phyloP scores from a whole-genome alignment of 495 filamentous ascomycete species.

The Tuber microsphaerosporum region DNA sequence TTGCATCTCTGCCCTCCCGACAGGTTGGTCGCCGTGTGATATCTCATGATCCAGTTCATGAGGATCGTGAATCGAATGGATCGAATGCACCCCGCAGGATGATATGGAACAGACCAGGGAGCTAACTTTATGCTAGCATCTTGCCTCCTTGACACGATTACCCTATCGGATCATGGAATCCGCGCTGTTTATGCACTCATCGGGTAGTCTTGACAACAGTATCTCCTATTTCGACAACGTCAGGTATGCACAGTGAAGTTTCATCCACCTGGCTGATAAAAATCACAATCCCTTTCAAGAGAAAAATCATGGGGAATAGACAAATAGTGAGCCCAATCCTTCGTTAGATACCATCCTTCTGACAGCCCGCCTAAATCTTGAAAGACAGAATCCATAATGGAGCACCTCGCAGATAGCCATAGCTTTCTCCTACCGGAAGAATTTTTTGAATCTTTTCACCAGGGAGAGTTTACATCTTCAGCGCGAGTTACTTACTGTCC shows the following conservation, averaged over 20 bases:
- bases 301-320: neutral
- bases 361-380: neutral
- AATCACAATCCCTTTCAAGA: neutral
- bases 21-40: neutral
- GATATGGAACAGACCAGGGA: neutral
- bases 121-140: neutral
- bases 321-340: neutral
- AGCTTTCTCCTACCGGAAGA: conserved; percentile 10
- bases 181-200: neutral
- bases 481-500: neutral
- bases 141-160: neutral
- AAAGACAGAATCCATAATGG: neutral
- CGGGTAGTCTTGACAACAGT: neutral
- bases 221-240: neutral
- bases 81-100: neutral
- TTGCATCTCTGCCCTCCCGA: neutral
- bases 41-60: neutral
- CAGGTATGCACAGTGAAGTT: neutral
- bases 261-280: neutral
- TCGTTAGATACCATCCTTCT: neutral
- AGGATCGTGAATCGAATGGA: neutral
- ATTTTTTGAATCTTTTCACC: conserved; percentile 7
- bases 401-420: neutral
- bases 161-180: neutral
- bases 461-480: neutral